Conservation (phyloP, 129 eudicot species). For the Scalesia atractyloides region DNA sequence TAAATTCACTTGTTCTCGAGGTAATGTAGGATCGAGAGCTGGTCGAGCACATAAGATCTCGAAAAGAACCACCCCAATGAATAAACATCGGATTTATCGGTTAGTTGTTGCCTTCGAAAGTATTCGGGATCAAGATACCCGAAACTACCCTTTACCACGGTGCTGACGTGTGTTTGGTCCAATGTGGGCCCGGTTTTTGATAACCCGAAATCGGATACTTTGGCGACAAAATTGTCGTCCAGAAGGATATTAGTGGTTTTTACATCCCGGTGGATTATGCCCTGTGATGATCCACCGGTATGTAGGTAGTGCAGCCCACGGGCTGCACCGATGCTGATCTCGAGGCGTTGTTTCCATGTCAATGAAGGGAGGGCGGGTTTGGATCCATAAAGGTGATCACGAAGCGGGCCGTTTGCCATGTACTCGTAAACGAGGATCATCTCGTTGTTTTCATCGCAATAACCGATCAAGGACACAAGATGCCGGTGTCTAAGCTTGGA, state of each 20-base stretch:
- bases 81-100: conserved; percentile 95
- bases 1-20: conserved; percentile 83
- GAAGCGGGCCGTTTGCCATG: conserved; percentile 85
- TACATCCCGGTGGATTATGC: conserved; percentile 93
- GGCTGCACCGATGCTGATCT: conserved; percentile 95
- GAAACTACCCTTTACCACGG: conserved; percentile 93
- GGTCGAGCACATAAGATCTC: conserved; percentile 91
- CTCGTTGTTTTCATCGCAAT: conserved; percentile 82
- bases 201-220: conserved; percentile 89
- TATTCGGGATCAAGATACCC: conserved; percentile 98
- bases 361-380: conserved; percentile 55
- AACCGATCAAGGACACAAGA: conserved; percentile 86
- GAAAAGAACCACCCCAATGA: conserved; percentile 94
- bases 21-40: conserved; percentile 82
- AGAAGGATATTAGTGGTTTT: conserved; percentile 91
- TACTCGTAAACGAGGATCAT: conserved; percentile 94
- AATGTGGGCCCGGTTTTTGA: conserved; percentile 78
- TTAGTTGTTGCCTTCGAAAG: conserved; percentile 89
- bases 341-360: conserved; percentile 85
- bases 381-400: conserved; percentile 90
- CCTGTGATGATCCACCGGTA: conserved; percentile 83
- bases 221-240: conserved; percentile 77
- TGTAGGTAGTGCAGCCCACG: conserved; percentile 94
- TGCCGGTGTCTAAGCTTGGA: conserved; percentile 94
- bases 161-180: conserved; percentile 96